These are phyloP conservation scores for Casuarina cunninghamiana DNA, from an alignment of 306 rosid genomes.

Conservation along the genomic window DNA sequence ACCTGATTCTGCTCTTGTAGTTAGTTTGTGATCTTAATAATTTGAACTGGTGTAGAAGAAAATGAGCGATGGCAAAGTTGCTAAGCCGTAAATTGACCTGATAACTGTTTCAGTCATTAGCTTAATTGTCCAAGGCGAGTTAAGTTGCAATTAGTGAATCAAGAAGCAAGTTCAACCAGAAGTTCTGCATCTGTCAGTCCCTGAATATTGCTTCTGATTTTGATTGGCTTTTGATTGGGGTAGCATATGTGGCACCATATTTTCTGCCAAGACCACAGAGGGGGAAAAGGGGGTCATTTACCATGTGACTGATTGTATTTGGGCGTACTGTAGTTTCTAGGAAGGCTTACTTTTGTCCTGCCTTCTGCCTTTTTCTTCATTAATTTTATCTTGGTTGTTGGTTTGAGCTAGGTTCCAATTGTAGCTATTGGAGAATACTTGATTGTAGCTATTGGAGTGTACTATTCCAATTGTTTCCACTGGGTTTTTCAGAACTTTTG, in stretches of 20 bases:
- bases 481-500: neutral
- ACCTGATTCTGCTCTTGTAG: neutral
- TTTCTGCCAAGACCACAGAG: neutral
- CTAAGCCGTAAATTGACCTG: neutral
- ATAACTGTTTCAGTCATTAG: neutral
- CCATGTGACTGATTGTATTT: neutral
- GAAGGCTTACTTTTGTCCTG: neutral
- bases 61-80: neutral
- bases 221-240: neutral
- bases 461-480: neutral
- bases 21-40: neutral
- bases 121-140: neutral
- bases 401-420: neutral
- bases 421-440: neutral
- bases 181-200: neutral
- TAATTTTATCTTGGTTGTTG: neutral
- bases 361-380: neutral
- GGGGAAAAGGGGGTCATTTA: neutral
- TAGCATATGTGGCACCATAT: neutral
- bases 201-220: neutral
- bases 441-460: neutral
- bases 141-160: neutral
- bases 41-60: no score
- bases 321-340: neutral
- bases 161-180: neutral